These are phyloP conservation scores for Geotrichum aggregatum DNA, from an alignment of 1,139 yeast species.

Conservation along the genomic window DNA sequence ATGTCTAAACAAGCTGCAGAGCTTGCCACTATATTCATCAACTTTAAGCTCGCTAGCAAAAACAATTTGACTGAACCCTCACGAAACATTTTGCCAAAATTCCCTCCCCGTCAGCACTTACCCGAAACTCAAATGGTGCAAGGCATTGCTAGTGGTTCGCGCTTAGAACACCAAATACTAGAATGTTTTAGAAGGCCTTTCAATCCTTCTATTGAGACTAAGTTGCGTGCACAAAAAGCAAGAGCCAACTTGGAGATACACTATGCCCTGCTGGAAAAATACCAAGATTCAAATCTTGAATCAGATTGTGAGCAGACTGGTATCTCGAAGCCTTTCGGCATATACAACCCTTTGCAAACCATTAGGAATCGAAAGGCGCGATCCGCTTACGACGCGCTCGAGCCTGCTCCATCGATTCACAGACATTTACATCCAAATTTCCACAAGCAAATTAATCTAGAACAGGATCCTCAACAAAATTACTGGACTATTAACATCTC, in stretches of 20 bases:
- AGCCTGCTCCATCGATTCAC: not conserved
- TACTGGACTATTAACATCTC: slow-evolving; percentile 32
- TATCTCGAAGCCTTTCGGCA: too few species aligned
- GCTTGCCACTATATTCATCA: not conserved
- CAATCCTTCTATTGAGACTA: slow-evolving; percentile 10
- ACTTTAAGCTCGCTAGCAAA: not conserved
- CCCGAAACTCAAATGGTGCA: not conserved
- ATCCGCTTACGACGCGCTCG: slow-evolving; percentile 37
- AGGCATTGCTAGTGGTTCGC: not conserved
- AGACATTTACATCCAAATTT: slow-evolving; percentile 4
- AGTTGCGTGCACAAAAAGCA: slow-evolving; percentile 15
- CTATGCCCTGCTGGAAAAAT: slow-evolving; percentile 6
- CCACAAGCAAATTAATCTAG: not conserved
- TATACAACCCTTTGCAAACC: slow-evolving; percentile 74
- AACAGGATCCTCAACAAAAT: slow-evolving; percentile 2
- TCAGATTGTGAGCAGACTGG: not conserved
- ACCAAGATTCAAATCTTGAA: slow-evolving; percentile 23
- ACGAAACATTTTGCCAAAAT: not conserved
- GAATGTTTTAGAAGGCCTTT: not conserved
- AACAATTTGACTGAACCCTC: not conserved
- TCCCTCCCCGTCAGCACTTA: not conserved
- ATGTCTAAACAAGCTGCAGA: slow-evolving; percentile 1
- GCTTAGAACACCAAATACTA: slow-evolving; percentile 1
- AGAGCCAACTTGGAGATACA: slow-evolving; percentile 17
- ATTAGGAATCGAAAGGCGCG: slow-evolving; percentile 62